A percentile compares a stretch with the other conserved stretches of the same genome.
phyloP scores from a whole-genome alignment of 1,139 yeast species.

The Candida tetrigidarum region DNA sequence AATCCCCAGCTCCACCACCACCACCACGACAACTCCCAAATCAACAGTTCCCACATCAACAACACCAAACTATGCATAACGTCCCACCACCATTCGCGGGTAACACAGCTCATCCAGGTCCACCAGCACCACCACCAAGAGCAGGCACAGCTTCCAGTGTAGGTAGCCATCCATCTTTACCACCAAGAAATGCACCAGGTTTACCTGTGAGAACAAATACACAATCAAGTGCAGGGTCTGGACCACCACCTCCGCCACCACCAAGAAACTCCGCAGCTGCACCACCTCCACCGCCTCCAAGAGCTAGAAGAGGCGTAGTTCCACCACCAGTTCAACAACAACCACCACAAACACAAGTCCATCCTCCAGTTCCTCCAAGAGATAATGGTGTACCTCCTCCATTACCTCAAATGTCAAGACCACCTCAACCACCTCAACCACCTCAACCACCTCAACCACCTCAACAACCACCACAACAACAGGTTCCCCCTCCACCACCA shows the following conservation, averaged over 20 bases:
- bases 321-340: conserved; percentile 16
- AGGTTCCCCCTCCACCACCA: conserved; percentile 17
- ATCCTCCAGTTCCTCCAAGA: conserved; percentile 14
- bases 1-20: conserved; percentile 5
- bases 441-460: conserved; percentile 20
- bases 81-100: conserved; percentile 8
- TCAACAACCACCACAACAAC: conserved; percentile 22
- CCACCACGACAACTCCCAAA: too few relatives aligned
- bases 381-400: conserved; percentile 24
- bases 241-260: conserved; percentile 20
- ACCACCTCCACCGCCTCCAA: conserved; percentile 36
- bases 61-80: conserved; percentile 2
- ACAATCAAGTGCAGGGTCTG: conserved; percentile 16
- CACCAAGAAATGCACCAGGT: conserved; percentile 12
- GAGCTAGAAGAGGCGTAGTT: conserved; percentile 26
- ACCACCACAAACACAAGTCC: conserved; percentile 15
- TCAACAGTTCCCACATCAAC: too few relatives aligned
- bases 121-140: conserved; percentile 15
- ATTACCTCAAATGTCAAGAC: conserved; percentile 36
- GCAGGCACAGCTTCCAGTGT: conserved; percentile 22
- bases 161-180: conserved; percentile 21
- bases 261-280: conserved; percentile 16
- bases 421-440: conserved; percentile 29
- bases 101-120: conserved; percentile 7
- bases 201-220: conserved; percentile 12